Percentiles rank a stretch among this genome's conserved stretches.
phyloP scores from a whole-genome alignment of 192 early-diverging fungal species.

The Umbelopsis sp. region DNA sequence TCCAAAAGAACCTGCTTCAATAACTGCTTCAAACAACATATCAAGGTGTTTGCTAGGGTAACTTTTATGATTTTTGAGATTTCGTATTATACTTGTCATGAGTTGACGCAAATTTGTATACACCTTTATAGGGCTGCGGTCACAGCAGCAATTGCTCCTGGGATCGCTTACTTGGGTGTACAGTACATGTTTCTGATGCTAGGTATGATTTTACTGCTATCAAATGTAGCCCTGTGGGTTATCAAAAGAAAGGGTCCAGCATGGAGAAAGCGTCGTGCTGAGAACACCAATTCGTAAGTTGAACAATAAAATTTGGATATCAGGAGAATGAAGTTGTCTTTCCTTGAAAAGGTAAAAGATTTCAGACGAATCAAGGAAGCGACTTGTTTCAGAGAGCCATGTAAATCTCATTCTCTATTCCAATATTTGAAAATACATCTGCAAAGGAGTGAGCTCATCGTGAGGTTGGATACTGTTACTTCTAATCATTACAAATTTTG shows the following conservation, averaged over 20 bases:
- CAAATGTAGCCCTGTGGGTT: constrained; percentile 9
- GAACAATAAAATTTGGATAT: no score
- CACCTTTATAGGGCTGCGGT: constrained; percentile 30
- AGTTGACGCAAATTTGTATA: not conserved
- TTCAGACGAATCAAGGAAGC: no score
- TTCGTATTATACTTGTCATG: not conserved
- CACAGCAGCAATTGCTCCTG: constrained; percentile 27
- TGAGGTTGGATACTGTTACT: no score
- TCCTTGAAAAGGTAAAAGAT: no score
- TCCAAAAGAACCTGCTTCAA: constrained; percentile 30
- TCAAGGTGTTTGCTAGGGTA: constrained; percentile 15
- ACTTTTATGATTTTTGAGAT: not conserved
- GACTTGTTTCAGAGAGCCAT: no score
- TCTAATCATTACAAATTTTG: no score
- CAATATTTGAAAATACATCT: no score
- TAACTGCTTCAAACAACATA: constrained; percentile 37
- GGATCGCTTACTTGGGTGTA: constrained; percentile 26
- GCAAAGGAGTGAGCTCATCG: no score
- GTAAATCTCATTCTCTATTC: no score
- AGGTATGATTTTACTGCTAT: constrained; percentile 10
- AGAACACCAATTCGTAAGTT: not conserved
- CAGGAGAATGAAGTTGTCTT: no score
- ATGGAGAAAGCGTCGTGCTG: constrained; percentile 30
- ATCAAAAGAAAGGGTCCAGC: constrained; percentile 20
- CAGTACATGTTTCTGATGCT: constrained; percentile 33